These are phyloP conservation scores for Phoenix dactylifera DNA, from an alignment of 176 grass and related monocot genomes.

Conservation along the genomic window DNA sequence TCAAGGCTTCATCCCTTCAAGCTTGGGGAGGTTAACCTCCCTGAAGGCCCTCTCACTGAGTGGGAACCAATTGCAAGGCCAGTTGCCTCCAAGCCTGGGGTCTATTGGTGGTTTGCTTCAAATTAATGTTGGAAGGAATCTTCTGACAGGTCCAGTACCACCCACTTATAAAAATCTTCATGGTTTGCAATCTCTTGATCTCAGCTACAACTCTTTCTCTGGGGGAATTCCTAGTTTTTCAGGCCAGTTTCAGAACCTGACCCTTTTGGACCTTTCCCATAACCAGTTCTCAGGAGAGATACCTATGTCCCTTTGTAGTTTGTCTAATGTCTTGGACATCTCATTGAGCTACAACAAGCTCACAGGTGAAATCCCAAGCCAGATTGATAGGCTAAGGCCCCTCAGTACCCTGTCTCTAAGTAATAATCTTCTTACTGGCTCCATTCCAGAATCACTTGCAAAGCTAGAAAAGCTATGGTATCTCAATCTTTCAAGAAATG, in stretches of 20 bases:
- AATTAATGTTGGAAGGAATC: slow-evolving; percentile 64
- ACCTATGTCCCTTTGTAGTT: slow-evolving; percentile 35
- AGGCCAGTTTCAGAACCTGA: slow-evolving; percentile 42
- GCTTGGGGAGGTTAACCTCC: slow-evolving; percentile 28
- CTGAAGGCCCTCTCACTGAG: slow-evolving; percentile 45
- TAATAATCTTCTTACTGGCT: slow-evolving; percentile 39
- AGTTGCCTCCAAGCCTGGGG: slow-evolving; percentile 42
- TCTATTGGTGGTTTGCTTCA: slow-evolving; percentile 34
- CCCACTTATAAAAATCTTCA: slow-evolving; percentile 33
- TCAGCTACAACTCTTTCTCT: slow-evolving; percentile 44
- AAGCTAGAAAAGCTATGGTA: slow-evolving; percentile 57
- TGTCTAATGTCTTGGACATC: slow-evolving; percentile 33
- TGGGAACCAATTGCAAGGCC: slow-evolving; percentile 45
- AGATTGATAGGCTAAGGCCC: slow-evolving; percentile 41
- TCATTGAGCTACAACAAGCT: slow-evolving; percentile 54
- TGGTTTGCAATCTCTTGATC: slow-evolving; percentile 44
- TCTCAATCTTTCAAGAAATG: slow-evolving; percentile 56
- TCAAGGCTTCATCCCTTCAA: slow-evolving; percentile 32
- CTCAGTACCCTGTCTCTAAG: slow-evolving; percentile 45
- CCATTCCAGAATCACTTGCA: slow-evolving; percentile 43
- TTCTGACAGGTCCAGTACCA: slow-evolving; percentile 37
- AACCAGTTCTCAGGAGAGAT: slow-evolving; percentile 67
- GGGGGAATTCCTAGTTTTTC: slow-evolving; percentile 45
- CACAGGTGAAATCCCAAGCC: slow-evolving; percentile 32
- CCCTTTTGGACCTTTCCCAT: slow-evolving; percentile 54